Evolutionary conservation across 2,329 filamentous ascomycete genomes (phyloP).

Genomic region (Escovopsis sp.): DNA sequence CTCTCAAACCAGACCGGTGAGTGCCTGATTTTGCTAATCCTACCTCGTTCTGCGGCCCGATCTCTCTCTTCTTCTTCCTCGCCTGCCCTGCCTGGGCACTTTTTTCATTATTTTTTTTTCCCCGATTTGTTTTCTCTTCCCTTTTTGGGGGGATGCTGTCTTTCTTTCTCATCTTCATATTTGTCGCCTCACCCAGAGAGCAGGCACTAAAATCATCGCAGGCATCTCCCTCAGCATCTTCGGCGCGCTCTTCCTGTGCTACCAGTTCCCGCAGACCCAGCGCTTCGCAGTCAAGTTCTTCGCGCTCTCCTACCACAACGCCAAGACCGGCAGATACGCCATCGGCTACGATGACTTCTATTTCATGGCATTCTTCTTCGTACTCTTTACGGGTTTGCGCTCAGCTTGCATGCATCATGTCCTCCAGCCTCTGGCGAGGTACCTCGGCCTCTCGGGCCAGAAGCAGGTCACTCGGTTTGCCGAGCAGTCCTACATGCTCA

Average conservation of each 20-base stretch:
- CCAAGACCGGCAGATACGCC: conserved; percentile 51
- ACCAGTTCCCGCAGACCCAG: conserved; percentile 63
- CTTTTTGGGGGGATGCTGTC: neutral
- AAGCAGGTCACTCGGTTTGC: conserved; percentile 74
- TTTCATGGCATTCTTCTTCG: conserved; percentile 61
- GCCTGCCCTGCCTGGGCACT: too few species aligned
- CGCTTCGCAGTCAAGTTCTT: conserved; percentile 73
- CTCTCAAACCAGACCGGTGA: conserved; percentile 67
- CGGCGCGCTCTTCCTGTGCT: conserved; percentile 64
- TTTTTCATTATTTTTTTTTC: too few species aligned
- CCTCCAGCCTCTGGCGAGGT: conserved; percentile 59
- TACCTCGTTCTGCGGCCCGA: neutral
- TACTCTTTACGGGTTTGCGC: conserved; percentile 75
- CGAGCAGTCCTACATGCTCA: conserved; percentile 80
- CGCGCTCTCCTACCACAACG: conserved; percentile 67
- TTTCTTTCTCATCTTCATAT: neutral
- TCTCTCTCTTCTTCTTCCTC: too few species aligned
- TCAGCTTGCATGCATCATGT: conserved; percentile 76
- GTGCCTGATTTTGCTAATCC: conserved; percentile 12
- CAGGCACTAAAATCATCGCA: neutral
- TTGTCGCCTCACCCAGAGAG: neutral
- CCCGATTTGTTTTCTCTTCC: neutral
- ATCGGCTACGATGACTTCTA: conserved; percentile 66
- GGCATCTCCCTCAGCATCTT: conserved; percentile 51
- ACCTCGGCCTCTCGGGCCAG: conserved; percentile 54